Evolutionary conservation across 345 rosid genomes (phyloP), one percentile per base, ranked within the genome.

Genomic region (Linum usitatissimum): DNA sequence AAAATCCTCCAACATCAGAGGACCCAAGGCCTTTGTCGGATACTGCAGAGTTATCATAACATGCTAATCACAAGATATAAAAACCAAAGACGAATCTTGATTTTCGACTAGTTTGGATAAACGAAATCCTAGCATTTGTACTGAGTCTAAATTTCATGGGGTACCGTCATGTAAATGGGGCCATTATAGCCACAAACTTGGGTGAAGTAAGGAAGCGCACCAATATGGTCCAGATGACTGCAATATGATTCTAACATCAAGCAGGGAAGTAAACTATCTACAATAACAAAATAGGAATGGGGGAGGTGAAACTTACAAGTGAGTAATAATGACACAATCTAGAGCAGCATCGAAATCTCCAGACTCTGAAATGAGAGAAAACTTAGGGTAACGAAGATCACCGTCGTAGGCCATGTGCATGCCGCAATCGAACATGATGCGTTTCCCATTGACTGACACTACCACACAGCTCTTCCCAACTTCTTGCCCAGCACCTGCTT

Each of bases 371-470:
- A 86, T 63, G 55, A 68, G 87, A 38, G 97, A 84, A 76, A 93
- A 93, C 67, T 90, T 90, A 3, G 97, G 97, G 79, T 76, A 93
- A 6, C 94, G 86, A n/a, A 82, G 85, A 45, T 75, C 86, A 72
- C 87, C 99, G 54, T 75, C 77, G 72, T 81, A 78, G 45, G 94
- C 99, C 97, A 93, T 90, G 70, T 90, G 96, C 99, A 93, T 90
- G 62, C 97, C 97, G 66, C 96, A 93, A 67, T 93, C 99, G 39
- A 93, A 93, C 97, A 93, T 93, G 62, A 90, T 83, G 62, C 73
- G 78, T 78, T 87, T 87, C 30, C 92, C 90, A 10, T 87, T 86
- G 76, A 93, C 82, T 30, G 86, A 72, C 40, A 86, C 99, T n/a
- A 93, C 85, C 23, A 75, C 92, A 59, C 97, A 93, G 83, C 97